phyloP scores from a whole-genome alignment of 805 yeast species.

The Vanderwaltozyma yarrowii region DNA sequence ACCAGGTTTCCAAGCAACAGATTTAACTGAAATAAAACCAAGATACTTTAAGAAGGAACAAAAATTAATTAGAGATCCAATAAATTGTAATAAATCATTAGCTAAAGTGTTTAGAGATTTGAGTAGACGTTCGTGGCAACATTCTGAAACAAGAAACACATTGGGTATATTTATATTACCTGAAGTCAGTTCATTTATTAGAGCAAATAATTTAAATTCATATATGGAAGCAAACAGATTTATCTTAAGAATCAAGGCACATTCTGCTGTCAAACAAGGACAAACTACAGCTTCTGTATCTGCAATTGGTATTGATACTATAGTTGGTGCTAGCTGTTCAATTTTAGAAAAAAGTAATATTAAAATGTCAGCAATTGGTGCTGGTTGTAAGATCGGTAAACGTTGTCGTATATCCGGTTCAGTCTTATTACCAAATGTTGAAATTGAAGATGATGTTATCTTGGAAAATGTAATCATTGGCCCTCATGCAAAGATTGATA shows the following conservation, averaged over 20 bases:
- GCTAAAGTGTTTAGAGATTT: constrained; percentile 71
- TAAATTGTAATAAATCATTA: constrained; percentile 37
- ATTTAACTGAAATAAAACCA: constrained; percentile 18
- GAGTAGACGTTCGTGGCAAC: constrained; percentile 89
- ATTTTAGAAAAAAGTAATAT: constrained; percentile 79
- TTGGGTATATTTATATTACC: constrained; percentile 68
- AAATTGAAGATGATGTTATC: constrained; percentile 64
- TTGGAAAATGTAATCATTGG: constrained; percentile 86
- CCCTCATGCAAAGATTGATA: constrained; percentile 47
- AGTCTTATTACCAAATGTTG: constrained; percentile 60
- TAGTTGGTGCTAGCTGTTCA: constrained; percentile 56
- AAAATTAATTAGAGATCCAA: constrained; percentile 18
- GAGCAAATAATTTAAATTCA: constrained; percentile 70
- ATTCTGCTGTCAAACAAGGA: constrained; percentile 22
- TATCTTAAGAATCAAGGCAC: constrained; percentile 57
- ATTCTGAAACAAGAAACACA: constrained; percentile 44
- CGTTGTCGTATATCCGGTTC: constrained; percentile 85
- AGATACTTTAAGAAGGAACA: constrained; percentile 25
- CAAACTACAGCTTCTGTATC: constrained; percentile 39
- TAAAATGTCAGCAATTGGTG: constrained; percentile 75
- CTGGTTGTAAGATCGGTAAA: constrained; percentile 66
- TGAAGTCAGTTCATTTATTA: constrained; percentile 47
- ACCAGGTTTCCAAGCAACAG: constrained; percentile 1
- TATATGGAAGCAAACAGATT: constrained; percentile 85
- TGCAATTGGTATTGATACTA: constrained; percentile 78